Evolutionary conservation across 768 basidiomycete species (phyloP), one percentile per base, ranked within the genome.

Genomic region (Tylopilus sp.): DNA sequence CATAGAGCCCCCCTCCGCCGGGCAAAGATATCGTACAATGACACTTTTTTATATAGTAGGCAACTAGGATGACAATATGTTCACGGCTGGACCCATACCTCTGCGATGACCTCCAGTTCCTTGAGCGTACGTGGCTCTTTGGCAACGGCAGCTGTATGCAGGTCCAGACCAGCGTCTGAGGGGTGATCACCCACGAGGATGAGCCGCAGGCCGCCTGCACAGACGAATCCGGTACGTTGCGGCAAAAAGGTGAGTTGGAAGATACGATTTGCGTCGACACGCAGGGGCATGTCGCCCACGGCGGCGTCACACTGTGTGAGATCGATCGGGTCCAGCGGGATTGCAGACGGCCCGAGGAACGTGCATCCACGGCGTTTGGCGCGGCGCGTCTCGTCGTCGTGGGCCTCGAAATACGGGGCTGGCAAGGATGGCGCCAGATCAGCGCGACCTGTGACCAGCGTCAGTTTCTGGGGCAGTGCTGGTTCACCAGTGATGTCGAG

Each of bases 131-230:
- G 28, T 28, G 28, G 28, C 11, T 28, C 28, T 10, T 10, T 28
- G 6, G 28, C 28, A 28, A 28, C 28, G 11, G 11, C 6, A 7
- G 2, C 28, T 7, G 28, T 7, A 28, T 28, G 8, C 28, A 28
- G 28, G 7, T 3, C 63, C 18, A 51, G 57, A 22, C 74, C 73
- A 25, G 70, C 57, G 15, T 76, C 73, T 20, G 73, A 61, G 50
- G 76, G 57, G 46, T 72, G 70, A 60, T 90, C 86, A 30, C 78
- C 78, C 1, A 87, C 56, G 23, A 90, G 69, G 23, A 92, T 58
- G 25, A 88, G 72, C n/a, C 88, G 78, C 51, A 92, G 63, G 1
- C 90, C 89, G 17, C 90, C 89, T 17, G 85, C 75, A 3, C 72
- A 72, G 22, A 73, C 69, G 62, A 87, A 87, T 0, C 91, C 91